These are phyloP conservation scores for Diaporthe ampelina DNA, from an alignment of 2,329 filamentous ascomycete species.

Conservation along the genomic window DNA sequence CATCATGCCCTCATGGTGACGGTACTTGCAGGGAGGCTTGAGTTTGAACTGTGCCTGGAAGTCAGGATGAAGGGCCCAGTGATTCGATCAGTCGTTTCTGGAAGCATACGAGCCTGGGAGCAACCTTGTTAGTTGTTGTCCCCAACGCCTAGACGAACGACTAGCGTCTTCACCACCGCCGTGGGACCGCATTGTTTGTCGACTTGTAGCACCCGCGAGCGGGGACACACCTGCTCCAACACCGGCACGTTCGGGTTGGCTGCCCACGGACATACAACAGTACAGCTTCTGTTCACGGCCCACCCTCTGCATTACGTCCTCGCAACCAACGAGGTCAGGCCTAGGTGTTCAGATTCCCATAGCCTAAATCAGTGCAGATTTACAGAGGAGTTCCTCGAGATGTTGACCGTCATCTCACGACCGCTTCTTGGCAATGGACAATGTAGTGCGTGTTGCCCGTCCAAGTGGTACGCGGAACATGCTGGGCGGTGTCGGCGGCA, in stretches of 20 bases:
- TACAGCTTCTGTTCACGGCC: neutral
- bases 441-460: conserved; percentile 14
- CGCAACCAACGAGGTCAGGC: neutral
- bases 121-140: conserved; percentile 34
- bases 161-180: conserved; percentile 14
- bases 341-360: neutral
- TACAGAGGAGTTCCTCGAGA: neutral
- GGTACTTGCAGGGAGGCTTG: conserved; percentile 33
- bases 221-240: conserved; percentile 12
- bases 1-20: conserved; percentile 36
- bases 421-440: conserved; percentile 17
- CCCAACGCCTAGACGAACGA: conserved; percentile 24
- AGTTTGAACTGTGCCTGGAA: conserved; percentile 34
- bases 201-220: neutral
- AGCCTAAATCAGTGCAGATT: neutral
- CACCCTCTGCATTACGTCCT: neutral
- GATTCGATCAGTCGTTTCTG: conserved; percentile 37
- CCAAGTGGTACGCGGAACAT: conserved; percentile 2
- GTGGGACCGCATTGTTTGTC: conserved; percentile 25
- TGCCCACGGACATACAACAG: neutral
- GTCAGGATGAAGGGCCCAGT: conserved; percentile 32
- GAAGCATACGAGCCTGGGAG: conserved; percentile 28
- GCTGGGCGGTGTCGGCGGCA: conserved; percentile 32
- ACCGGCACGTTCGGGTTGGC: conserved; percentile 28
- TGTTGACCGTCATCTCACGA: too few relatives aligned